A percentile compares a stretch with the other conserved stretches of the same genome.
Conservation (phyloP, 345 rosid species). For the Ceriops decandra region DNA sequence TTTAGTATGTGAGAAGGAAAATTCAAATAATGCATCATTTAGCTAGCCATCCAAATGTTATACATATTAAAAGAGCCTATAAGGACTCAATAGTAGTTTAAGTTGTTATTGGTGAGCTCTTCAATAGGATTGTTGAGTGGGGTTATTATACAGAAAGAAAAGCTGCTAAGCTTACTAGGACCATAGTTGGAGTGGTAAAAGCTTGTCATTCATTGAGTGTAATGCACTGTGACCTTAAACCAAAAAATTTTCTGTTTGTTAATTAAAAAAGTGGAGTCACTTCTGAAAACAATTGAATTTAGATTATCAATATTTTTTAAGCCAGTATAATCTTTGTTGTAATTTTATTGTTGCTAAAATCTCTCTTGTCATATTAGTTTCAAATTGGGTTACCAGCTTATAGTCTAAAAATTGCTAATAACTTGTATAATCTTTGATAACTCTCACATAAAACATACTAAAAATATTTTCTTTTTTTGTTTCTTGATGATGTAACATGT, state of each 20-base stretch:
- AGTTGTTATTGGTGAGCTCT: constrained; percentile 30
- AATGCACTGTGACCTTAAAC: constrained; percentile 30
- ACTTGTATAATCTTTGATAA: not conserved
- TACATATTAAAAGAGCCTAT: constrained; percentile 29
- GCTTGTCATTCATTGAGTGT: constrained; percentile 27
- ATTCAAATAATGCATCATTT: constrained; percentile 34
- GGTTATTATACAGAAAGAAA: constrained; percentile 26
- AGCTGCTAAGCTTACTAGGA: constrained; percentile 31
- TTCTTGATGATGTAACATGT: not conserved
- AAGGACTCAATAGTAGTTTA: constrained; percentile 26
- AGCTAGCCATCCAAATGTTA: constrained; percentile 31
- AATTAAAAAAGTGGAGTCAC: constrained; percentile 21
- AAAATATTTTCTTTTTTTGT: not conserved
- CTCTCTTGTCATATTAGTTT: not conserved
- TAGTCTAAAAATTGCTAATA: not conserved
- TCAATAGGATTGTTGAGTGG: constrained; percentile 29
- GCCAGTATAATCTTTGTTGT: constrained; percentile 13
- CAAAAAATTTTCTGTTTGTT: constrained; percentile 24
- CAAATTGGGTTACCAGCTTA: not conserved
- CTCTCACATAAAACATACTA: not conserved
- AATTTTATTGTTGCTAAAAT: not conserved
- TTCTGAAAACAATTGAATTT: constrained; percentile 30
- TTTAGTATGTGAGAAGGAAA: constrained; percentile 22
- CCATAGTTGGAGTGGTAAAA: constrained; percentile 28
- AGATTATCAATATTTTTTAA: constrained; percentile 28